Percentiles rank a stretch among this genome's conserved stretches.
phyloP scores from a whole-genome alignment of 164 flowering plant species.

The Aristolochia fimbriata region DNA sequence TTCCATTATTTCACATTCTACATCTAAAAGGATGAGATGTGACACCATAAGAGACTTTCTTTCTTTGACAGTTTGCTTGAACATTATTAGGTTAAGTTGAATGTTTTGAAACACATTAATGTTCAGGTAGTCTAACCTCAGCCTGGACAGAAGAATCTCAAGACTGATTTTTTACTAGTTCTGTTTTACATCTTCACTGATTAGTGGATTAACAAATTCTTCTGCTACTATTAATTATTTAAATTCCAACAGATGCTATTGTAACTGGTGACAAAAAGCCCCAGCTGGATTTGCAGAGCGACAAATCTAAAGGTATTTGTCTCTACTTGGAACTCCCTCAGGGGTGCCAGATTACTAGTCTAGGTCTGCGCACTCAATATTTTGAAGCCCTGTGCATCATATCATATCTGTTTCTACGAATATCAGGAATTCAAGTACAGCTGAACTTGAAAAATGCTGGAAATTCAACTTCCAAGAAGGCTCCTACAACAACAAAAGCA shows the following conservation, averaged over 20 bases:
- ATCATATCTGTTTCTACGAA: too few species aligned
- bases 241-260: slow-evolving; percentile 25
- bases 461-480: slow-evolving; percentile 38
- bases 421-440: slow-evolving; percentile 61
- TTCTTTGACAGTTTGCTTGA: not conserved
- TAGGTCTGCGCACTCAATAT: not conserved
- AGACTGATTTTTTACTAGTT: too few species aligned
- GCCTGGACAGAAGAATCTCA: too few species aligned
- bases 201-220: not conserved
- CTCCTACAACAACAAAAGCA: slow-evolving; percentile 33
- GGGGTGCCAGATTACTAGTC: too few species aligned
- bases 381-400: not conserved
- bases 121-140: too few species aligned
- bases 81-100: not conserved
- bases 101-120: not conserved
- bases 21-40: too few species aligned
- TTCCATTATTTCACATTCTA: not conserved
- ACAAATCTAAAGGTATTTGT: slow-evolving; percentile 50
- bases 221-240: not conserved
- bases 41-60: not conserved
- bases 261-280: slow-evolving; percentile 37
- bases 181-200: not conserved
- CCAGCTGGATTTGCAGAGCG: slow-evolving; percentile 47
- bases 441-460: slow-evolving; percentile 56
- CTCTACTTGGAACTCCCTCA: not conserved